phyloP scores from a whole-genome alignment of 805 yeast genomes.

The Saccharomyces eubayanus region DNA sequence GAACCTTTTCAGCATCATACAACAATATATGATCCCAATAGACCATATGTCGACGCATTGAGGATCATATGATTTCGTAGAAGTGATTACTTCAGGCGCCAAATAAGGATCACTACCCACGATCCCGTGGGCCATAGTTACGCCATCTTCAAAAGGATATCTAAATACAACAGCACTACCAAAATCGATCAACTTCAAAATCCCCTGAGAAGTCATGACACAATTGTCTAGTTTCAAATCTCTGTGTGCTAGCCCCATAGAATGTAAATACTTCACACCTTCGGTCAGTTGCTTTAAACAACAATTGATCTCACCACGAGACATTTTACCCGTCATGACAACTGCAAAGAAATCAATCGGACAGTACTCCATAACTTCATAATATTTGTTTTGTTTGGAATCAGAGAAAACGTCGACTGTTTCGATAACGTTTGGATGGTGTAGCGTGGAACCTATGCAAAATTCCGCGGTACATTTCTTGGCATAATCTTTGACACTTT shows the following conservation, averaged over 20 bases:
- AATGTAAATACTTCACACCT: slow-evolving; percentile 68
- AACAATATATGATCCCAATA: slow-evolving; percentile 73
- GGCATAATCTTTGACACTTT: slow-evolving; percentile 67
- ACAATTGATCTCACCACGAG: slow-evolving; percentile 73
- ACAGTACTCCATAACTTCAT: slow-evolving; percentile 79
- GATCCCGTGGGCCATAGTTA: slow-evolving; percentile 60
- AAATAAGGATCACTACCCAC: slow-evolving; percentile 83
- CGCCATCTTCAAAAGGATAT: slow-evolving; percentile 58
- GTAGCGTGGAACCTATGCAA: slow-evolving; percentile 74
- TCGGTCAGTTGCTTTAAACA: slow-evolving; percentile 65
- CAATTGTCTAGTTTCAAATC: slow-evolving; percentile 79
- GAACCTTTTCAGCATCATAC: slow-evolving; percentile 76
- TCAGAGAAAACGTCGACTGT: slow-evolving; percentile 57
- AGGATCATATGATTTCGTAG: slow-evolving; percentile 55
- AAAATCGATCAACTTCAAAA: slow-evolving; percentile 70
- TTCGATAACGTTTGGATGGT: slow-evolving; percentile 73
- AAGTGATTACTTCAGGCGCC: slow-evolving; percentile 68
- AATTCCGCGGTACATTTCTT: slow-evolving; percentile 83
- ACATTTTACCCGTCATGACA: slow-evolving; percentile 79
- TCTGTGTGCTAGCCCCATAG: slow-evolving; percentile 73
- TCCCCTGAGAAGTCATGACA: slow-evolving; percentile 65
- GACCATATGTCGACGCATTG: slow-evolving; percentile 80
- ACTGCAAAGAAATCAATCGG: slow-evolving; percentile 80
- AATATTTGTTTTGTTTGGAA: slow-evolving; percentile 60
- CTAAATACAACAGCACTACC: slow-evolving; percentile 79